Evolutionary conservation across 2,329 filamentous ascomycete genomes (phyloP).

Genomic region (Cercospora brassicicola): DNA sequence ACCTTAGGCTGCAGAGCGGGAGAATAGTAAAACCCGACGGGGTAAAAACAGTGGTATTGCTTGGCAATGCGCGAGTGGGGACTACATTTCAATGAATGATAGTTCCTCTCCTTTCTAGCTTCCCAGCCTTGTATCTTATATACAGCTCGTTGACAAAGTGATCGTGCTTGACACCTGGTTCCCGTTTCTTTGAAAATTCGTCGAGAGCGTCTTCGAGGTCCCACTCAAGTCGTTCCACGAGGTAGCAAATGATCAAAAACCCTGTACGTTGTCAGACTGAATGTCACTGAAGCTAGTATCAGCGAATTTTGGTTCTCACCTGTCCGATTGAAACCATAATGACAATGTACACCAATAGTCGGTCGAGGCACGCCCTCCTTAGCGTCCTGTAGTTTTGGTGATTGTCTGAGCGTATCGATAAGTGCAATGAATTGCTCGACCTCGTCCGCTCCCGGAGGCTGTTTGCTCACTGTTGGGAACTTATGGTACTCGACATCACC

Average conservation of each 20-base stretch:
- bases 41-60: background rate
- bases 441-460: slow-evolving; percentile 69
- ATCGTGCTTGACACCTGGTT: slow-evolving; percentile 82
- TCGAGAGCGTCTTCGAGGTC: slow-evolving; percentile 74
- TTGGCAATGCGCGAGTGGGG: background rate
- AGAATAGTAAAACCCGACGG: background rate
- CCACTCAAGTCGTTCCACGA: slow-evolving; percentile 78
- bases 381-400: slow-evolving; percentile 38
- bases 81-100: slow-evolving; percentile 1
- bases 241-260: slow-evolving; percentile 84
- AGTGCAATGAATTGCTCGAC: slow-evolving; percentile 60
- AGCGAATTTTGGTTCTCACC: background rate
- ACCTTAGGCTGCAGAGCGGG: background rate
- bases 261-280: slow-evolving; percentile 62
- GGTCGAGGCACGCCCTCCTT: slow-evolving; percentile 42
- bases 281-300: background rate
- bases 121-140: slow-evolving; percentile 16
- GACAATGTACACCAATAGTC: slow-evolving; percentile 80
- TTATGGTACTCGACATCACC: slow-evolving; percentile 63
- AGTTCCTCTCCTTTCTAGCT: slow-evolving; percentile 25
- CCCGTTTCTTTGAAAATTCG: slow-evolving; percentile 68
- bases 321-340: slow-evolving; percentile 80
- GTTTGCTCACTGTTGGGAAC: slow-evolving; percentile 87
- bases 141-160: slow-evolving; percentile 74
- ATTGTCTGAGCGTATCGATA: slow-evolving; percentile 50